phyloP scores from a whole-genome alignment of 345 rosid genomes.

The Citrus inodora region DNA sequence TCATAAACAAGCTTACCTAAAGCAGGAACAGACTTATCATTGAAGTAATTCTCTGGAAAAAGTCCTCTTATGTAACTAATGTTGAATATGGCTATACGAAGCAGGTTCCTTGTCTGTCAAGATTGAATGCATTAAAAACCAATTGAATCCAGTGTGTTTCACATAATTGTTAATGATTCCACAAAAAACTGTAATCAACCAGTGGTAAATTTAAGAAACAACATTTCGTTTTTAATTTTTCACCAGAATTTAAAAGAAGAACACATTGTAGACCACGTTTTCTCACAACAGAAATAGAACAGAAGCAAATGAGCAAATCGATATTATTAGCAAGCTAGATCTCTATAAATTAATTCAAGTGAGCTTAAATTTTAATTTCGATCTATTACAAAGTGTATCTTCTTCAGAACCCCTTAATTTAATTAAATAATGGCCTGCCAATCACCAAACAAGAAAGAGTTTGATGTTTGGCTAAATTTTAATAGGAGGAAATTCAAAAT shows the following conservation, averaged over 20 bases:
- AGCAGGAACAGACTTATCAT: constrained; percentile 93
- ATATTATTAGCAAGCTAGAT: not conserved
- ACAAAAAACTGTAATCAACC: not conserved
- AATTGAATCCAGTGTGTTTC: not conserved
- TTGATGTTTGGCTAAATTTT: not conserved
- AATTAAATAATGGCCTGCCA: not conserved
- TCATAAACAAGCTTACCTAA: constrained; percentile 44
- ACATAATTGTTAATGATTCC: not conserved
- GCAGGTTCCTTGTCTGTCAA: constrained; percentile 78
- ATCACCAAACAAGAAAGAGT: not conserved
- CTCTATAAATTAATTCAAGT: not conserved
- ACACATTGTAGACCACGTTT: not conserved
- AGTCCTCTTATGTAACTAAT: constrained; percentile 95
- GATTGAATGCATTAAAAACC: not conserved
- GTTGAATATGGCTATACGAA: constrained; percentile 92
- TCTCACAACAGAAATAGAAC: not conserved
- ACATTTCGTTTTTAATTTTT: not conserved
- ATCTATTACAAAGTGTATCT: not conserved
- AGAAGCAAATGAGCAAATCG: not conserved
- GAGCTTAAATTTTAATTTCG: not conserved
- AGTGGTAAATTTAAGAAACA: not conserved
- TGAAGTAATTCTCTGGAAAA: constrained; percentile 95
- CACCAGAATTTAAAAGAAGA: not conserved
- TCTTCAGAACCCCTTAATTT: not conserved
- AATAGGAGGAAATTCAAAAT: not conserved